Conservation (phyloP, 441 rosid genomes). For the Erysimum cheiri region DNA sequence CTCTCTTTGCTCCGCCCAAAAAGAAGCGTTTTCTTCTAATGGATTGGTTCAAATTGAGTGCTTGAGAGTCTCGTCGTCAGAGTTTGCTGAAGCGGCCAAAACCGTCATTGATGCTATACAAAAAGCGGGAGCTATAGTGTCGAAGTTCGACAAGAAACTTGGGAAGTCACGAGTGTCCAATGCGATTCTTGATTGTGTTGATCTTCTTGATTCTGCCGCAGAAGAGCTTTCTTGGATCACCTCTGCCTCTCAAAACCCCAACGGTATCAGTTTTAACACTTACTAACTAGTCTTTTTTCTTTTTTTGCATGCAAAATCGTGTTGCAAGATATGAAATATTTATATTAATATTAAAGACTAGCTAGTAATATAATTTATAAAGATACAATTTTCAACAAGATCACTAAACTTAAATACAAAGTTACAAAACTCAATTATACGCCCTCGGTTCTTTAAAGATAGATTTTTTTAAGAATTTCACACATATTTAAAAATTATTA, state of each 20-base stretch:
- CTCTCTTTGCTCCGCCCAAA: constrained; percentile 26
- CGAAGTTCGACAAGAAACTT: constrained; percentile 49
- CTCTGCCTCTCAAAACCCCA: constrained; percentile 67
- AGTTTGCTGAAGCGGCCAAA: constrained; percentile 57
- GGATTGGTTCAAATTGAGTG: constrained; percentile 40
- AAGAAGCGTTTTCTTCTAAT: constrained; percentile 27
- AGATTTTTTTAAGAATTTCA: too few species aligned
- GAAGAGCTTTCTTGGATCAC: constrained; percentile 73
- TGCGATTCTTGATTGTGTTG: constrained; percentile 80
- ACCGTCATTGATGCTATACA: constrained; percentile 50
- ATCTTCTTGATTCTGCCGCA: constrained; percentile 74
- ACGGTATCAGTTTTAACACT: constrained; percentile 45
- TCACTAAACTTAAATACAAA: background rate
- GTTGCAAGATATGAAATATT: background rate
- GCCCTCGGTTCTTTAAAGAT: too few species aligned
- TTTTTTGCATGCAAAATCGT: constrained; percentile 9
- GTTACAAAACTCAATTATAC: background rate
- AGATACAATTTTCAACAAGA: background rate
- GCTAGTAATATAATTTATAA: background rate
- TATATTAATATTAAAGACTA: background rate
- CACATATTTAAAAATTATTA: too few species aligned
- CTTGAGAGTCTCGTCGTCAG: constrained; percentile 53
- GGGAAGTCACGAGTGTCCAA: constrained; percentile 60
- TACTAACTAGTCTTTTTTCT: background rate
- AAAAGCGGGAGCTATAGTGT: constrained; percentile 53